Conservation (phyloP, 2,329 filamentous ascomycete genomes). For the Aureobasidium sp. region DNA sequence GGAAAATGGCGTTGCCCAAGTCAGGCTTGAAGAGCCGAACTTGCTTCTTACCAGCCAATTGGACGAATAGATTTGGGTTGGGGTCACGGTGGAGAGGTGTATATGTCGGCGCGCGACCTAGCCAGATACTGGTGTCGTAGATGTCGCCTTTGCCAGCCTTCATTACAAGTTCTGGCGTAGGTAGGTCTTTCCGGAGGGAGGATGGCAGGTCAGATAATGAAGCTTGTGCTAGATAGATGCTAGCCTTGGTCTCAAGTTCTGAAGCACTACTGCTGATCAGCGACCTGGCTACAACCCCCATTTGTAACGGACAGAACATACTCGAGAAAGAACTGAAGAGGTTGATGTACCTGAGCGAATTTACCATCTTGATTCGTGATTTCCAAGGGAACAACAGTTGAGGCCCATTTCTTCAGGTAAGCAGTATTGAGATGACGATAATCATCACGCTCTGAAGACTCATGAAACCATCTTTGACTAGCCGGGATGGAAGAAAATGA, state of each 20-base stretch:
- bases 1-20: slow-evolving; percentile 59
- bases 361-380: slow-evolving; percentile 38
- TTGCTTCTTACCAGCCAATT: slow-evolving; percentile 66
- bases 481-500: slow-evolving; percentile 46
- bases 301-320: slow-evolving; percentile 28
- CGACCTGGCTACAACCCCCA: no score
- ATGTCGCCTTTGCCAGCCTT: slow-evolving; percentile 68
- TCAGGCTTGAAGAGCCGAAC: slow-evolving; percentile 64
- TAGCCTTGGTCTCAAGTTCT: slow-evolving; percentile 18
- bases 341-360: slow-evolving; percentile 54
- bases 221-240: slow-evolving; percentile 83
- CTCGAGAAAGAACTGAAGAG: slow-evolving; percentile 58
- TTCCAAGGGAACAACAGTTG: slow-evolving; percentile 53
- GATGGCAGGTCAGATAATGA: slow-evolving; percentile 62
- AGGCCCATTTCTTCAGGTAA: slow-evolving; percentile 41
- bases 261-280: not conserved
- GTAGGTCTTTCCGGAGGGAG: slow-evolving; percentile 57
- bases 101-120: slow-evolving; percentile 78
- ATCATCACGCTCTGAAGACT: slow-evolving; percentile 21
- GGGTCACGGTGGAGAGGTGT: slow-evolving; percentile 90
- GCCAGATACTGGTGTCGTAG: slow-evolving; percentile 83
- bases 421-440: slow-evolving; percentile 30
- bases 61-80: slow-evolving; percentile 87
- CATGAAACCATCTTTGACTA: slow-evolving; percentile 52
- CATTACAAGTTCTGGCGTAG: slow-evolving; percentile 57